Conservation (phyloP, 306 rosid genomes). For the Carpinus viminea region DNA sequence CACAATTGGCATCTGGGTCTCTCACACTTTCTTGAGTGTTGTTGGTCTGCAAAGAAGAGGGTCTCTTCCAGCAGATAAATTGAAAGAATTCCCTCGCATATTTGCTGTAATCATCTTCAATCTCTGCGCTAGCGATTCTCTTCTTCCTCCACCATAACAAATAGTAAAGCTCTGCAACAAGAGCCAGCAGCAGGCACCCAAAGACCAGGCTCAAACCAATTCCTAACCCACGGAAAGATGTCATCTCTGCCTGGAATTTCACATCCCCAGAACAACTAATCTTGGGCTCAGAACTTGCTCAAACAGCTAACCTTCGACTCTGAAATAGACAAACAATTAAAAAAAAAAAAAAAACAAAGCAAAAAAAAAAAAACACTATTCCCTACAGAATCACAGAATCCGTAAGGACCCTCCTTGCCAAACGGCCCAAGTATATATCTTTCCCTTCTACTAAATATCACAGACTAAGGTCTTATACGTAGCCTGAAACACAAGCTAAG, state of each 20-base stretch:
- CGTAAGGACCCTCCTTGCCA: constrained; percentile 24
- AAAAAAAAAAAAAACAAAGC: neutral
- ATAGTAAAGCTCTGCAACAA: constrained; percentile 77
- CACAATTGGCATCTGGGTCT: constrained; percentile 31
- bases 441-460: constrained; percentile 33
- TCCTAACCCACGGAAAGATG: constrained; percentile 59
- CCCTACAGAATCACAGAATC: constrained; percentile 7
- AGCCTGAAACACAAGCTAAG: constrained; percentile 41
- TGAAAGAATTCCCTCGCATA: constrained; percentile 49
- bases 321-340: neutral
- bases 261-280: constrained; percentile 36
- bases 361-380: neutral
- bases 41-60: constrained; percentile 23
- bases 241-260: constrained; percentile 40
- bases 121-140: constrained; percentile 49
- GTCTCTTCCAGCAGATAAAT: constrained; percentile 50
- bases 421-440: neutral
- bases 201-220: constrained; percentile 62
- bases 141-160: constrained; percentile 77
- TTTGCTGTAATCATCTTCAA: constrained; percentile 45
- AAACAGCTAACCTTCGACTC: no score
- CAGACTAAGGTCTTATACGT: constrained; percentile 5
- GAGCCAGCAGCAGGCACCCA: constrained; percentile 60
- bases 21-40: constrained; percentile 16
- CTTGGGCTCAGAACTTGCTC: neutral